Percentiles rank a stretch among this genome's conserved stretches.
These are phyloP conservation scores for Carex parvula DNA, from an alignment of 176 grass and related monocot species.

Conservation along the genomic window DNA sequence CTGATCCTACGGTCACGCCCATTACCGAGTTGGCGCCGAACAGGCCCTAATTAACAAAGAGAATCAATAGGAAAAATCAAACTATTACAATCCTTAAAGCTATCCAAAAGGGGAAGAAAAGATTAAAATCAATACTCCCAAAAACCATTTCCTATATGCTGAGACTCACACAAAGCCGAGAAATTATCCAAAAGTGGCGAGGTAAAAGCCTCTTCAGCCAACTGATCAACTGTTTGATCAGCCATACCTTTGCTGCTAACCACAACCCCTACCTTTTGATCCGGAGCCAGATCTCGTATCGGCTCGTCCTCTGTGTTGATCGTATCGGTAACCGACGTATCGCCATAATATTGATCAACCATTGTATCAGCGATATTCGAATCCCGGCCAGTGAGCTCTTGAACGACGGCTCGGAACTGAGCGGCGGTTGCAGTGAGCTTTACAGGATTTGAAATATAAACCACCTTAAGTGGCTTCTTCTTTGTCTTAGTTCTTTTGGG, in stretches of 20 bases:
- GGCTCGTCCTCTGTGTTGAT: not conserved
- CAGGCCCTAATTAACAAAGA: no score
- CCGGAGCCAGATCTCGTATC: not conserved
- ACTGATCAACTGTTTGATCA: conserved; percentile 13
- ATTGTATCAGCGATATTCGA: conserved; percentile 14
- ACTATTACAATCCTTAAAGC: not conserved
- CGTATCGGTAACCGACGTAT: not conserved
- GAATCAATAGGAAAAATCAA: not conserved
- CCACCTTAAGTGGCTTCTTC: conserved; percentile 62
- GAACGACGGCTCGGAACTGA: conserved; percentile 65
- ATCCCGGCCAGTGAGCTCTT: conserved; percentile 69
- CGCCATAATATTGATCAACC: not conserved
- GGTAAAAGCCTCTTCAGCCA: conserved; percentile 1
- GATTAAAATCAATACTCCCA: conserved; percentile 17
- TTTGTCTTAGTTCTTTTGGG: not conserved
- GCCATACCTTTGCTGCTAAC: not conserved
- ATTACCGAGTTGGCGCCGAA: no score
- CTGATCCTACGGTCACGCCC: no score
- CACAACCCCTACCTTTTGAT: not conserved
- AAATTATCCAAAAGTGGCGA: conserved; percentile 29
- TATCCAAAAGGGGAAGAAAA: not conserved
- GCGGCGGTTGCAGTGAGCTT: conserved; percentile 49
- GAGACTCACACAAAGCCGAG: conserved; percentile 21
- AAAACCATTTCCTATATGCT: conserved; percentile 18
- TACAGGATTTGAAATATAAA: conserved; percentile 82